A percentile compares a stretch with the other conserved stretches of the same genome.
These are phyloP conservation scores for Chlamydomonas urium DNA, from an alignment of 139 green algal genomes.

Conservation along the genomic window DNA sequence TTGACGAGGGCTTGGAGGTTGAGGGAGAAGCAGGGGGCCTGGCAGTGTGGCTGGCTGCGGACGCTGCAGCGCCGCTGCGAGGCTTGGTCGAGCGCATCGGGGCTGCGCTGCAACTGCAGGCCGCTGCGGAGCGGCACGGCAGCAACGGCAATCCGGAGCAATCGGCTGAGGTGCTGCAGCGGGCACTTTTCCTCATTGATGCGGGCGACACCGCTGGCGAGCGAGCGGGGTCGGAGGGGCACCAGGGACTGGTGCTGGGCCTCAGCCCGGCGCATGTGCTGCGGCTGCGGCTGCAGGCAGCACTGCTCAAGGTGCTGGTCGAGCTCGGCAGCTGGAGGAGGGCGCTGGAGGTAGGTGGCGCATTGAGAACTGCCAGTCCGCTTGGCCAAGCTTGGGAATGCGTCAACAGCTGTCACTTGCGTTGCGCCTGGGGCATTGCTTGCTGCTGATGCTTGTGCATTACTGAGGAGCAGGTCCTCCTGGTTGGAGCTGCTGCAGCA, in stretches of 20 bases:
- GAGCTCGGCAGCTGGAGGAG: neutral
- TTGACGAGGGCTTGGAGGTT: neutral
- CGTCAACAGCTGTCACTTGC: too few species aligned
- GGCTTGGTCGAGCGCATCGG: neutral
- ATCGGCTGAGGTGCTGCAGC: neutral
- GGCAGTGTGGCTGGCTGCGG: neutral
- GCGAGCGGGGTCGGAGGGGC: neutral
- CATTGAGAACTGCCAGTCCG: too few species aligned
- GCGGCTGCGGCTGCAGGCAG: neutral
- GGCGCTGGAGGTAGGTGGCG: constrained; percentile 19
- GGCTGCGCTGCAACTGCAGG: neutral
- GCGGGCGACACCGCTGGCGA: neutral
- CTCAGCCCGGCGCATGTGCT: neutral
- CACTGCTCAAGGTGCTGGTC: neutral
- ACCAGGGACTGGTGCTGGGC: neutral
- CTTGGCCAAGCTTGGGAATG: too few species aligned
- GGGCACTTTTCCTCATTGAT: neutral
- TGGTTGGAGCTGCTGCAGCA: too few species aligned
- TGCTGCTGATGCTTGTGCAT: too few species aligned
- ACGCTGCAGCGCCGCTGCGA: neutral
- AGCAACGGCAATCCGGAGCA: neutral
- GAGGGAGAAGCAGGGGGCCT: neutral
- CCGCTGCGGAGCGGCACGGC: neutral
- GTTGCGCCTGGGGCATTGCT: too few species aligned
- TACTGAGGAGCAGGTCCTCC: too few species aligned